Evolutionary conservation across 345 rosid species (phyloP), one percentile per base, ranked within the genome.

Genomic region (Combretum micranthum): DNA sequence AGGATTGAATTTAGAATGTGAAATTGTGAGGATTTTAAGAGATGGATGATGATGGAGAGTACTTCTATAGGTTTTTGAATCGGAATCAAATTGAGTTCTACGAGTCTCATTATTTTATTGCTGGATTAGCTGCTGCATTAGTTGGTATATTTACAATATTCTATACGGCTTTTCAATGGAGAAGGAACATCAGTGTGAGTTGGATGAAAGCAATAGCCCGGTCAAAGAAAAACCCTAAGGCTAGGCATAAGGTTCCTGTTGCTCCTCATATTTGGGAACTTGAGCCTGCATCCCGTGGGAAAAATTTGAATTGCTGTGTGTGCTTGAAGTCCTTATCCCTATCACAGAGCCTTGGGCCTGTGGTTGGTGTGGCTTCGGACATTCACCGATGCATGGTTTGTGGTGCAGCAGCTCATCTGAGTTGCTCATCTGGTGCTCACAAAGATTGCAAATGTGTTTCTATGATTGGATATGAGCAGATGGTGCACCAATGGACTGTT

Each of bases 181-280:
- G 99, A 59, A 81, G 97, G 62, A 89, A 93, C 63, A 87, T 89
- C 67, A 93, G 85, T 73, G 72, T 93, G 60, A 87, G 88, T 60
- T 87, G 97, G 99, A 93, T 78, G 76, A 93, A 80, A 77, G 97
- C 99, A 59, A 73, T 93, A 57, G 93, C 94, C 22, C 84, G 87
- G 51, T 85, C 96, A 2, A 93, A 87, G 86, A 89, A 81, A 69
- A 92, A 87, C 54, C 97, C 97, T 0, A 87, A 93, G 80, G 77
- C 90, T 15, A 77, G 82, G 67, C 86, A 85, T 73, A 83, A 74
- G 72, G 77, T 63, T 72, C 88, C 96, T 18, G 65, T 60, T 7
- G 83, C 90, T 57, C 78, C 84, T 8, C 99, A 93, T 71, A 60
- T 71, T 65, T 93, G 97, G 99, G 80, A 67, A 32, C 64, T 53